Evolutionary conservation across 2,329 filamentous ascomycete species (phyloP).

Genomic region (Claviceps monticola): DNA sequence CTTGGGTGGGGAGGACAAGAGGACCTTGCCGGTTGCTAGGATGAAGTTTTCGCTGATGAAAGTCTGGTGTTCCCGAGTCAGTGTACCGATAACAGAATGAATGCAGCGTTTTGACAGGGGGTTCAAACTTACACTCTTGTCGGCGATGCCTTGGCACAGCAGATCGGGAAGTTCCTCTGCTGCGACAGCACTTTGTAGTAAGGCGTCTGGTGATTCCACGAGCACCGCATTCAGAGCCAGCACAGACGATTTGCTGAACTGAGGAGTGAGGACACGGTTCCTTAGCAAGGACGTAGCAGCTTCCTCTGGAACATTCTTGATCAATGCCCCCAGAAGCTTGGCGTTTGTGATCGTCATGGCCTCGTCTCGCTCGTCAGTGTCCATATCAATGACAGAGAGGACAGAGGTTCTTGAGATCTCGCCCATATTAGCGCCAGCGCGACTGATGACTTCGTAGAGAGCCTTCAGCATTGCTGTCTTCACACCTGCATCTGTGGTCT

Average conservation of each 20-base stretch:
- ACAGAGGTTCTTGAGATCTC: constrained; percentile 80
- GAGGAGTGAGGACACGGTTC: constrained; percentile 63
- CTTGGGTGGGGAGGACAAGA: constrained; percentile 56
- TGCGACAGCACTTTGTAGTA: constrained; percentile 51
- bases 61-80: constrained; percentile 31
- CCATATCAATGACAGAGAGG: constrained; percentile 74
- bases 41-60: constrained; percentile 81
- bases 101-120: too few relatives aligned
- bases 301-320: constrained; percentile 70
- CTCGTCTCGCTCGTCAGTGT: constrained; percentile 60
- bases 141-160: constrained; percentile 65
- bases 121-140: constrained; percentile 50
- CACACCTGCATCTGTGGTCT: constrained; percentile 72
- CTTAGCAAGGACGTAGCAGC: constrained; percentile 46
- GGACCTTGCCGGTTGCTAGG: constrained; percentile 79
- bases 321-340: constrained; percentile 74
- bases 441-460: constrained; percentile 89
- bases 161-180: constrained; percentile 58
- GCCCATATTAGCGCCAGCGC: constrained; percentile 89
- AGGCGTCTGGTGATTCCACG: constrained; percentile 58
- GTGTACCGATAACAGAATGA: neutral
- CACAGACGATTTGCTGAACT: constrained; percentile 66
- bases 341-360: constrained; percentile 82
- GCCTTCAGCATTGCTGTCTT: constrained; percentile 95
- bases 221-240: constrained; percentile 82